Base-by-base conservation (phyloP, 2,329 filamentous ascomycete species). In the Cryoendolithus antarcticus region DNA sequence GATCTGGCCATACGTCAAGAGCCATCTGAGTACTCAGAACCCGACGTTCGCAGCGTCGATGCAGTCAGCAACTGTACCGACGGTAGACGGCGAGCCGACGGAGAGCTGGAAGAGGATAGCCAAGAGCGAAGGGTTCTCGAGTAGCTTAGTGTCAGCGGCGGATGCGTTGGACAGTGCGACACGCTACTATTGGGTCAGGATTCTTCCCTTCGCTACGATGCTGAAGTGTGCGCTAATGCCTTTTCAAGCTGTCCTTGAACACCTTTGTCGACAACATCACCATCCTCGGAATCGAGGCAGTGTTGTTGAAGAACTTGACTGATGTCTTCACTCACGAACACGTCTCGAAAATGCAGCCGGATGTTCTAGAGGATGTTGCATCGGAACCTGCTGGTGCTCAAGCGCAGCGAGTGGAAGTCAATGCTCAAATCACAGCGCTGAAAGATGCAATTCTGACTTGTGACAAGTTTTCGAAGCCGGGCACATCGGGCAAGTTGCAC, bases 251-350 rank as follows among this genome's bases (percentile, higher is more conserved):
- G 27, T 27, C 35, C 6, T 13, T 32, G 2, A 29, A 37, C 29
- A 37, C 35, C 4, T 24, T 37, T 15, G 31, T 32, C 27, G 35
- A 37, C 27, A 37, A 37, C 28, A 19, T 15, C 28, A 32, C 35
- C 5, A 37, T 32, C 8, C 28, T 37, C 19, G 35, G 27, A n/a
- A 10, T 37, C 10, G 35, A 37, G 19, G 13, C 27, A 37, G 31
- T 32, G 2, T 29, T 37, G n/a, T 29, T 37, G 9, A 13, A 35
- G 13, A 29, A 35, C 9, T 28, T 35, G 21, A 35, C 27, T n/a
- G 12, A 3, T 9, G 8, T 35, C 6, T 9, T 35, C 6, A 28
- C 34, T 3, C 29, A 35, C 21, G 13, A 29, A 6, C 21, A 35
- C 10, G 10, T 35, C 34, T 21, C 34, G 2, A 21, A 35, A 21